Percentiles rank a stretch among this genome's conserved stretches.
Evolutionary conservation across 208 protist genomes (phyloP).

Genomic region (Angomonas deanei): DNA sequence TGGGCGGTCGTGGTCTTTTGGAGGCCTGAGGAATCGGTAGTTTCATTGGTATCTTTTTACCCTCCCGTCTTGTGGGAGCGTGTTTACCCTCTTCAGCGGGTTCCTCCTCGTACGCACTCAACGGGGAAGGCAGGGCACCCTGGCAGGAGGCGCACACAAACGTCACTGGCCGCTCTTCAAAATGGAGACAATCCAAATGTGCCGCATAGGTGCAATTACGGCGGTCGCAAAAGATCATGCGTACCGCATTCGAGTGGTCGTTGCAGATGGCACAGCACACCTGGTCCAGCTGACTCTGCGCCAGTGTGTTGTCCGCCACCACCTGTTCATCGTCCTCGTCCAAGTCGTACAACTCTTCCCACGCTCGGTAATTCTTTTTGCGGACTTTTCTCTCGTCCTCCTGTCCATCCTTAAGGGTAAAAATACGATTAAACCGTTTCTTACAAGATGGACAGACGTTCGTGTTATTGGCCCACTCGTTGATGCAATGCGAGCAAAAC

Average conservation of each 20-base stretch:
- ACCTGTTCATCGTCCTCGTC: constrained; percentile 27
- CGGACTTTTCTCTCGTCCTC: constrained; percentile 78
- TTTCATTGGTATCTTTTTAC: neutral
- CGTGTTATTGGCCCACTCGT: constrained; percentile 72
- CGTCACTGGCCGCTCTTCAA: constrained; percentile 53
- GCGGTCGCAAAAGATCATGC: constrained; percentile 84
- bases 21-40: neutral
- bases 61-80: too few species aligned
- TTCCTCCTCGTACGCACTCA: neutral
- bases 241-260: constrained; percentile 40
- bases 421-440: constrained; percentile 77
- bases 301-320: neutral
- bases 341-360: constrained; percentile 31
- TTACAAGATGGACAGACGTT: constrained; percentile 87
- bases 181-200: constrained; percentile 67
- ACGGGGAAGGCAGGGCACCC: neutral
- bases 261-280: constrained; percentile 65
- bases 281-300: neutral
- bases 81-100: too few species aligned
- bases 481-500: constrained; percentile 83
- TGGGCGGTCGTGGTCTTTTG: neutral
- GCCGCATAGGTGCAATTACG: constrained; percentile 66
- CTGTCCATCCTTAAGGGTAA: constrained; percentile 13
- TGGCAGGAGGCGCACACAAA: constrained; percentile 45
- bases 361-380: constrained; percentile 57